A percentile compares a stretch with the other conserved stretches of the same genome.
Evolutionary conservation across 192 early-diverging fungal genomes (phyloP).

Genomic region (Backusella tuberculispora): DNA sequence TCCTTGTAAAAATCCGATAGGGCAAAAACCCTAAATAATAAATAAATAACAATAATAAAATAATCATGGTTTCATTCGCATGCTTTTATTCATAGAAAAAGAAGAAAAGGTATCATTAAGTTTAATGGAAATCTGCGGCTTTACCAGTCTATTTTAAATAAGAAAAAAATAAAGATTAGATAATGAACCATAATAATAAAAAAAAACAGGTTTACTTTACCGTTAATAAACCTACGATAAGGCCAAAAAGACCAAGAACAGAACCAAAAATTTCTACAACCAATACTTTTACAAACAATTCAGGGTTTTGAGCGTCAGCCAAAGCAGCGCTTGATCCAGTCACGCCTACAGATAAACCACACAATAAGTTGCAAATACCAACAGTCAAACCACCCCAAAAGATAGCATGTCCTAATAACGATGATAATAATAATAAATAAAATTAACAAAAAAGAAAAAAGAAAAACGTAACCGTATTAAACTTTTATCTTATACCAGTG

Average conservation of each 20-base stretch:
- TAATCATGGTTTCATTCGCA: neutral
- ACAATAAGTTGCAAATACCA: conserved; percentile 90
- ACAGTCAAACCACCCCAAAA: conserved; percentile 98
- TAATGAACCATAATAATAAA: neutral
- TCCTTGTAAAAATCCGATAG: conserved; percentile 64
- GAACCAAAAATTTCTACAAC: conserved; percentile 98
- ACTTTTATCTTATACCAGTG: conserved; percentile 62
- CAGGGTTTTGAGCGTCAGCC: conserved; percentile 94
- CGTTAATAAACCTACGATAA: conserved; percentile 92
- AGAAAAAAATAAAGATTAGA: neutral
- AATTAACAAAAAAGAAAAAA: neutral
- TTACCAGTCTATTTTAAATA: conserved; percentile 40
- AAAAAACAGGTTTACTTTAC: conserved; percentile 37
- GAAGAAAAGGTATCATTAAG: neutral
- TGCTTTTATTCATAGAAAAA: conserved; percentile 9
- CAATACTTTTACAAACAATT: conserved; percentile 96
- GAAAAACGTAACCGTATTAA: neutral
- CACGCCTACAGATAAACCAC: conserved; percentile 91
- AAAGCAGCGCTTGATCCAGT: conserved; percentile 92
- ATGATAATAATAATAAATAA: too few relatives aligned
- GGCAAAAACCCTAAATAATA: conserved; percentile 42
- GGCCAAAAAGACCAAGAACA: conserved; percentile 94
- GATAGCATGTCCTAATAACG: conserved; percentile 89
- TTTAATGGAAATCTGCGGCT: conserved; percentile 42
- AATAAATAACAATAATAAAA: neutral